These are phyloP conservation scores for Hypsizygus ulmarius DNA, from an alignment of 1,284 basidiomycete genomes.

Conservation along the genomic window DNA sequence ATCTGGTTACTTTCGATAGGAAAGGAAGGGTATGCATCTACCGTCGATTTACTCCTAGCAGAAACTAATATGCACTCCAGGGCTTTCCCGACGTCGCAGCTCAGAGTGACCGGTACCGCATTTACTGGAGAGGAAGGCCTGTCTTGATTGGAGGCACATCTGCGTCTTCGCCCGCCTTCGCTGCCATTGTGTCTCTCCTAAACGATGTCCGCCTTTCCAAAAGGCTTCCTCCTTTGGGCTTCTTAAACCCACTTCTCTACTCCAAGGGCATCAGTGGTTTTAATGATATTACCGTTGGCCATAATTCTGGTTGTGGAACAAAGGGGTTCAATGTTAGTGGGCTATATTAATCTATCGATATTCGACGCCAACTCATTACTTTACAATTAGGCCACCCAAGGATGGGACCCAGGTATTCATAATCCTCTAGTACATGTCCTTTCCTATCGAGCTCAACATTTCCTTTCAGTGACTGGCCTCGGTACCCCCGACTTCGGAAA, in stretches of 20 bases:
- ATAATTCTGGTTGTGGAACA: slow-evolving; percentile 56
- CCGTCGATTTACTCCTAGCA: not conserved
- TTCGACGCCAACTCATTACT: not conserved
- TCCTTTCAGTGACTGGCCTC: slow-evolving; percentile 18
- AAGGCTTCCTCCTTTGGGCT: slow-evolving; percentile 50
- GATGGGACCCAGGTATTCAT: slow-evolving; percentile 45
- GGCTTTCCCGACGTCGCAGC: slow-evolving; percentile 61
- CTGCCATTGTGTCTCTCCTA: slow-evolving; percentile 55
- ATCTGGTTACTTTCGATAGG: slow-evolving; percentile 12
- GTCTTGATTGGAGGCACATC: slow-evolving; percentile 52
- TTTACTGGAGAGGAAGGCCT: slow-evolving; percentile 37
- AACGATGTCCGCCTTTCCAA: slow-evolving; percentile 57
- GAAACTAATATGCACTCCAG: slow-evolving; percentile 24
- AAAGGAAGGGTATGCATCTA: slow-evolving; percentile 28
- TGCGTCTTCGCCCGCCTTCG: slow-evolving; percentile 56
- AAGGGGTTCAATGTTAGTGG: slow-evolving; percentile 44
- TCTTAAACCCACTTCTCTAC: slow-evolving; percentile 62
- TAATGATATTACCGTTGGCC: slow-evolving; percentile 54
- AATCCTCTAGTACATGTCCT: slow-evolving; percentile 2
- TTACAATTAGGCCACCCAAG: slow-evolving; percentile 36
- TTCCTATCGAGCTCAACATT: not conserved
- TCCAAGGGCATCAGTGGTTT: slow-evolving; percentile 40
- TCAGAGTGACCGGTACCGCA: slow-evolving; percentile 47
- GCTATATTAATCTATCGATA: not conserved
- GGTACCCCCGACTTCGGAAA: slow-evolving; percentile 18